Evolutionary conservation across 345 rosid genomes (phyloP).

Genomic region (Mercurialis annua): DNA sequence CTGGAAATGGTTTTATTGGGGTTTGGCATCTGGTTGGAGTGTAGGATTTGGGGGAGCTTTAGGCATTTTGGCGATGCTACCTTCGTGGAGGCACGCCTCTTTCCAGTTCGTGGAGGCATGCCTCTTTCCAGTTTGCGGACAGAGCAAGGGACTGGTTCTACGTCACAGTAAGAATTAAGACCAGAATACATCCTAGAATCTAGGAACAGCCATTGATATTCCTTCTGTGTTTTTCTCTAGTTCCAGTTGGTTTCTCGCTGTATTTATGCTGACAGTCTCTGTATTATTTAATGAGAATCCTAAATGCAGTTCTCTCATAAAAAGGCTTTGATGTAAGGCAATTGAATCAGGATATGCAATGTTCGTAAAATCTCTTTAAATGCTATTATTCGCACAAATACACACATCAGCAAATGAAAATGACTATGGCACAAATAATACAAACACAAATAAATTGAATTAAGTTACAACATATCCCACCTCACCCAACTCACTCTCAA

Average conservation of each 20-base stretch:
- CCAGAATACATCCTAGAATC: no score
- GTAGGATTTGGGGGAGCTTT: neutral
- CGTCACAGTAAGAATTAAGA: neutral
- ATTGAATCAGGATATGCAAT: no score
- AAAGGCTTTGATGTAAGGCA: no score
- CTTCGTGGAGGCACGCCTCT: conserved; percentile 1
- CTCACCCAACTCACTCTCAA: neutral
- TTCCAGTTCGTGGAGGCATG: conserved; percentile 1
- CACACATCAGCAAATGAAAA: neutral
- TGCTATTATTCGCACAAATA: no score
- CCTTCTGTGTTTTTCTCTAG: no score
- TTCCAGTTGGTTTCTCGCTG: no score
- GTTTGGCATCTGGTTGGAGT: conserved; percentile 3
- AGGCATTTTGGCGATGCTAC: conserved; percentile 4
- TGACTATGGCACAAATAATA: neutral
- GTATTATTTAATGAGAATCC: no score
- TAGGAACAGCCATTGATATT: no score
- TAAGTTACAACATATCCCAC: conserved; percentile 7
- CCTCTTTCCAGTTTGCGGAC: neutral
- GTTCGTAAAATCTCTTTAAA: no score
- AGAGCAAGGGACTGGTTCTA: neutral
- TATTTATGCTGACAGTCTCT: no score
- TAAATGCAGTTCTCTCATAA: no score
- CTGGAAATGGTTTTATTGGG: neutral
- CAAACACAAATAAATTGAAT: conserved; percentile 3